phyloP scores from a whole-genome alignment of 371 early-diverging fungal genomes.

The Actinomortierella wolfii region DNA sequence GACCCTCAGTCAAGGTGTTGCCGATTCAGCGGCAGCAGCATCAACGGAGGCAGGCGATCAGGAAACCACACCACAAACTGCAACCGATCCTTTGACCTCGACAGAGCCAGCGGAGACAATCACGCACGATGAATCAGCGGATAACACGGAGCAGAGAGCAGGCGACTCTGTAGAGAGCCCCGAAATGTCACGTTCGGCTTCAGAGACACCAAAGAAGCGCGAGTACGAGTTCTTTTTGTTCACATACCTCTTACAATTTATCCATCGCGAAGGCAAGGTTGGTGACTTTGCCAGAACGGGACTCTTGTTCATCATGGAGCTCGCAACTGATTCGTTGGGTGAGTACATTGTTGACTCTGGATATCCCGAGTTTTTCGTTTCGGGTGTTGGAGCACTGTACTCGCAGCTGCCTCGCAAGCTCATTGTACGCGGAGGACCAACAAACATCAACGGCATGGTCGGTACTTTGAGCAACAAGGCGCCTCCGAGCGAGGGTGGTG shows the following conservation, averaged over 20 bases:
- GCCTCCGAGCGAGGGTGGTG: slow-evolving; percentile 25
- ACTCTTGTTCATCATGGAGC: slow-evolving; percentile 85
- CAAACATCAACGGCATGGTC: slow-evolving; percentile 56
- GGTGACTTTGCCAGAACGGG: slow-evolving; percentile 93
- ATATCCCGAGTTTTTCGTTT: slow-evolving; percentile 81
- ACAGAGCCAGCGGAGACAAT: slow-evolving; percentile 3
- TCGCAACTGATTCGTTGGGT: slow-evolving; percentile 75
- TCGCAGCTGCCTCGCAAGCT: slow-evolving; percentile 90
- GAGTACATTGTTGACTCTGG: slow-evolving; percentile 82
- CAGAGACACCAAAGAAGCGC: slow-evolving; percentile 23
- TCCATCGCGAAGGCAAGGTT: slow-evolving; percentile 85
- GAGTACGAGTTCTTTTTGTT: slow-evolving; percentile 86
- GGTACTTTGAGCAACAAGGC: slow-evolving; percentile 46
- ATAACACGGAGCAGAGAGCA: too few relatives aligned
- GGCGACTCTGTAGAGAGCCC: too few relatives aligned
- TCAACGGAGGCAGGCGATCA: slow-evolving; percentile 7
- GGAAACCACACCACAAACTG: neutral
- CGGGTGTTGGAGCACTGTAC: slow-evolving; percentile 89
- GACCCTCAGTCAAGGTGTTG: slow-evolving; percentile 9
- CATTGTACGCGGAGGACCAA: slow-evolving; percentile 54
- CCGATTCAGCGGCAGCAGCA: slow-evolving; percentile 2
- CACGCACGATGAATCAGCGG: neutral
- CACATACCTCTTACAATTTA: slow-evolving; percentile 82
- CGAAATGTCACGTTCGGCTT: neutral
- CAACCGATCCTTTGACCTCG: neutral